A percentile compares a stretch with the other conserved stretches of the same genome.
phyloP scores from a whole-genome alignment of 1,139 yeast genomes.

The Nakaseomyces bracarensis region DNA sequence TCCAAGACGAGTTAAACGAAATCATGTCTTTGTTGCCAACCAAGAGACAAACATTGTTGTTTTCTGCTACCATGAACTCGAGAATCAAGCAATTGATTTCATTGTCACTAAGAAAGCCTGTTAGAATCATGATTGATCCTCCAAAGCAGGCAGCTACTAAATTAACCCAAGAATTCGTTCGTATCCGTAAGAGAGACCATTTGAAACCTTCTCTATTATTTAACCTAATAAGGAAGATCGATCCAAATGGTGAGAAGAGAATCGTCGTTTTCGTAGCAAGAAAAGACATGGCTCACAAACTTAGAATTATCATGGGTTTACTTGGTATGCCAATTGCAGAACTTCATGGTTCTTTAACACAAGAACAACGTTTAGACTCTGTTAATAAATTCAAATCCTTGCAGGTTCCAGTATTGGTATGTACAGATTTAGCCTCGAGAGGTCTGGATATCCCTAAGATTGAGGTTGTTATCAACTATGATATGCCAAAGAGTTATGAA shows the following conservation, averaged over 20 bases:
- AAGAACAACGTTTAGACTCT: conserved; percentile 86
- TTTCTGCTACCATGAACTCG: conserved; percentile 97
- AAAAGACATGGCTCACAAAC: conserved; percentile 80
- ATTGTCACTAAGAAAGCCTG: conserved; percentile 81
- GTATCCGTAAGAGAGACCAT: conserved; percentile 83
- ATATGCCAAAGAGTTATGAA: conserved; percentile 90
- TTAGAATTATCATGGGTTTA: conserved; percentile 78
- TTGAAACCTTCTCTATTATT: conserved; percentile 76
- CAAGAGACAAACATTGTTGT: conserved; percentile 85
- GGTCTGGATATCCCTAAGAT: conserved; percentile 98
- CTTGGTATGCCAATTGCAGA: conserved; percentile 85
- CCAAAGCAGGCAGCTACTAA: conserved; percentile 89
- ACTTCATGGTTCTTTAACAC: conserved; percentile 87
- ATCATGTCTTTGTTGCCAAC: conserved; percentile 78
- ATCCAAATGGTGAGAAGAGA: conserved; percentile 53
- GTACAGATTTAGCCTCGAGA: conserved; percentile 98
- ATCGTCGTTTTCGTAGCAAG: conserved; percentile 85
- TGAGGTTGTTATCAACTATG: conserved; percentile 86
- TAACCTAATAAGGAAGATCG: conserved; percentile 58
- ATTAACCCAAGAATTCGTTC: conserved; percentile 83
- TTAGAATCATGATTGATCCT: conserved; percentile 91
- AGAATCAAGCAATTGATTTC: conserved; percentile 81
- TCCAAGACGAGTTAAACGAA: conserved; percentile 88
- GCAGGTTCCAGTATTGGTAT: conserved; percentile 76
- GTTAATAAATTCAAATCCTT: conserved; percentile 75